Conservation (phyloP, 148 eudicot species). For the Suaeda aralocaspica region DNA sequence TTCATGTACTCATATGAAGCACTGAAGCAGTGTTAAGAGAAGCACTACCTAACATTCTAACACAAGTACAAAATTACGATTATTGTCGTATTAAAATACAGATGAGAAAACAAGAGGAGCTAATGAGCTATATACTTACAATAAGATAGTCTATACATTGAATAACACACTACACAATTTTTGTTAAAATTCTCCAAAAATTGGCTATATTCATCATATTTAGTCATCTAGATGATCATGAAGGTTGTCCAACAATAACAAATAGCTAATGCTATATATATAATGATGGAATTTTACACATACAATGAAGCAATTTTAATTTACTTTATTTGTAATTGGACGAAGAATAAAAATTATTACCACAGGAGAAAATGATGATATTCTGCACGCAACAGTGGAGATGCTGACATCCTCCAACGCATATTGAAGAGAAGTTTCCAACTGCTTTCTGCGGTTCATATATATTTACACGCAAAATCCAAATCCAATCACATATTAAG, state of each 20-base stretch:
- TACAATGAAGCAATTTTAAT: not conserved
- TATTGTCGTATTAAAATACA: too few species aligned
- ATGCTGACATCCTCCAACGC: not conserved
- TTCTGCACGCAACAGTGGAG: not conserved
- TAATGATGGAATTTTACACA: not conserved
- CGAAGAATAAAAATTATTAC: not conserved
- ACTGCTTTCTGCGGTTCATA: not conserved
- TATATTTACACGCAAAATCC: not conserved
- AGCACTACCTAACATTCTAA: too few species aligned
- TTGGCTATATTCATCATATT: too few species aligned
- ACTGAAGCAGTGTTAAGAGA: too few species aligned
- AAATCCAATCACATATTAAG: conserved; percentile 39
- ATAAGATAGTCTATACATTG: too few species aligned
- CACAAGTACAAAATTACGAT: too few species aligned
- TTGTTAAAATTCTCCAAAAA: not conserved
- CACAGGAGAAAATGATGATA: not conserved
- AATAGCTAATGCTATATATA: not conserved
- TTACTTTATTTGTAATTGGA: not conserved
- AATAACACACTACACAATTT: too few species aligned
- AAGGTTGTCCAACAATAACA: not conserved
- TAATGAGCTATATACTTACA: too few species aligned
- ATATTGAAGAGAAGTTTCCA: not conserved
- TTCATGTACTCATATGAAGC: too few species aligned
- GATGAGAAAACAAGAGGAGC: too few species aligned
- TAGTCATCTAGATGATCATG: not conserved